Evolutionary conservation across 495 filamentous ascomycete species (phyloP), one percentile per base, ranked within the genome.

Genomic region (Penicillium subrubescens): DNA sequence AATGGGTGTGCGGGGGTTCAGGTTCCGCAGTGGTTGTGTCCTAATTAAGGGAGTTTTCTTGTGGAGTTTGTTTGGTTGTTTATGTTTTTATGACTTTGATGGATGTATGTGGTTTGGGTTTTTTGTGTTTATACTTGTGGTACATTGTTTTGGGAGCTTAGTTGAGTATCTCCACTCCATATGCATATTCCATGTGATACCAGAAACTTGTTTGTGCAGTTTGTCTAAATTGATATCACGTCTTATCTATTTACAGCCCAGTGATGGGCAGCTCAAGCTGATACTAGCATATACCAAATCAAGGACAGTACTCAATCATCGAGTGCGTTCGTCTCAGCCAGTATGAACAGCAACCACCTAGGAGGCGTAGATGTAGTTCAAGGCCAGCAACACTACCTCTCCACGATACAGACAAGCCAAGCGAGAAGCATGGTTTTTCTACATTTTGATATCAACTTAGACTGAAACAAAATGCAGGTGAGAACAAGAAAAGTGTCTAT

Each of bases 401-500:
- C 35, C 35, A 35, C 11, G 35, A 14, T 1, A 4, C 35, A 6
- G 17, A 0, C 6, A 41, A 8, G 6, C 15, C 2, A 5, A 27
- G 1, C 31, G 19, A 53, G 4, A 17, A 19, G 4, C 1, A 3
- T 33, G 17, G 2, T 27, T 2, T 33, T 33, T 29, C 14, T 21
- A 23, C 7, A 33, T 15, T 12, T 2, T n/a, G 25, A 8, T 7
- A 33, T 8, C 25, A 12, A 6, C 10, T n/a, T 3, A 34, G 5
- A 54, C 15, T 1, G 27, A 33, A 15, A 8, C 14, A 51, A 33
- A 11, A 17, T 56, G n/a, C 53, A 56, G 37, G 10, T 6, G 23
- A 25, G 27, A 21, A 64, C 52, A 29, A 69, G 62, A 54, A 55
- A 57, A 55, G 59, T 68, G 65, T 74, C 70, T 76, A 74, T 73